A percentile compares a stretch with the other conserved stretches of the same genome.
These are phyloP conservation scores for Euptelea pleiosperma DNA, from an alignment of 164 flowering plant species.

Conservation along the genomic window DNA sequence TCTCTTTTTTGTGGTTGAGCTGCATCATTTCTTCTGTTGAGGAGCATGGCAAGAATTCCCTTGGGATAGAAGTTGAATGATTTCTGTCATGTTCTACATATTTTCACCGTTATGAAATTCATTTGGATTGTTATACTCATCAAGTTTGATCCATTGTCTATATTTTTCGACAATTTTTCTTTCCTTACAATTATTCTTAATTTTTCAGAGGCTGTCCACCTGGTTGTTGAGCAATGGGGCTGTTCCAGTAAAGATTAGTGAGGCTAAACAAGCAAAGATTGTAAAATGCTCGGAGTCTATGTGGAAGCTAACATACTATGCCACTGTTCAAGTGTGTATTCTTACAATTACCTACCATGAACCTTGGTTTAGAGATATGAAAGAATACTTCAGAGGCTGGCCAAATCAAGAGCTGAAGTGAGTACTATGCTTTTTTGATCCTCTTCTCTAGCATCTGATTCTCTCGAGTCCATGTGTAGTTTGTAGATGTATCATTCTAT, in stretches of 20 bases:
- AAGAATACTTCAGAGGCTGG: constrained; percentile 64
- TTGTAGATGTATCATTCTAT: too few species aligned
- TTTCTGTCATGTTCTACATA: too few species aligned
- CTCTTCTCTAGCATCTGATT: too few species aligned
- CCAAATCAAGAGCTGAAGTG: constrained; percentile 78
- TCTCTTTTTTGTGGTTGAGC: too few species aligned
- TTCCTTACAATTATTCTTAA: not conserved
- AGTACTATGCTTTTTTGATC: constrained; percentile 21
- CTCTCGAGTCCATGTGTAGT: too few species aligned
- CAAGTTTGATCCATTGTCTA: not conserved
- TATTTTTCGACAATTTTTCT: too few species aligned
- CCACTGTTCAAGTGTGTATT: constrained; percentile 46
- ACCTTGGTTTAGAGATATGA: constrained; percentile 65
- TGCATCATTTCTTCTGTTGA: too few species aligned
- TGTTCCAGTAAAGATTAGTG: constrained; percentile 30
- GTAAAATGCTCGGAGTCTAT: constrained; percentile 71
- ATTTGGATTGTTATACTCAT: not conserved
- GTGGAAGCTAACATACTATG: constrained; percentile 83
- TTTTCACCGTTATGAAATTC: too few species aligned
- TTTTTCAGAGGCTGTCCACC: constrained; percentile 54
- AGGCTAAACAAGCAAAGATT: constrained; percentile 47
- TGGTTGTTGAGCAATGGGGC: constrained; percentile 45
- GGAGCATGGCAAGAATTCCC: too few species aligned
- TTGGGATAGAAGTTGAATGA: too few species aligned
- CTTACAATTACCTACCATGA: constrained; percentile 44